Base-by-base conservation (phyloP, 2,329 filamentous ascomycete genomes). In the Escovopsis weberi region DNA sequence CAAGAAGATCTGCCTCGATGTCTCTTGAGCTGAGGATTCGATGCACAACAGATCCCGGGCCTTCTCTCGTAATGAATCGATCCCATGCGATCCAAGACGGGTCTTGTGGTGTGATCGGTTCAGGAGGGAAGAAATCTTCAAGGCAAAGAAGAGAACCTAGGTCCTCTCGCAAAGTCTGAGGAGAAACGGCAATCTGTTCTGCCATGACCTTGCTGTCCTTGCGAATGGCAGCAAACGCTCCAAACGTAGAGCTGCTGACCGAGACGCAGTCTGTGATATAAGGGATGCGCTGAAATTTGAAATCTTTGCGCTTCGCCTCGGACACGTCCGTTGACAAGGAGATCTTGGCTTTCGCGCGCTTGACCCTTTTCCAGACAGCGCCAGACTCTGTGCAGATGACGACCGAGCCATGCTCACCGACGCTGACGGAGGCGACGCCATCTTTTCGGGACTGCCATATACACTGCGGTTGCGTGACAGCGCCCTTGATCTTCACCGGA, bases 311-410 rank as follows among this genome's bases (percentile, higher is more conserved):
- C 52, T 78, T 83, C 32, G 72, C 68, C 19, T 79, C 77, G 1
- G 64, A 60, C 2, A 60, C 60, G 4, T 64, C 66, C 11, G 64
- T 41, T 18, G 62, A 60, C 1, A 67, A 65, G 0, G 75, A 69
- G 50, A 82, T 78, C 53, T 94, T 93, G 40, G 82, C 79, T 49
- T 89, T 94, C 26, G 75, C 71, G 47, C 91, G 76, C 55, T 85
- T 86, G 41, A 91, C 79, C 45, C 89, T 81, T 51, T 80, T 80
- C 89, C 89, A 98, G 0, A 95, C 89, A 39, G 85, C 89, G 2
- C 91, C 91, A 36, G 87, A 89, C 46, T 87, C 75, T 0, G 91
- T 98, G 50, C 86, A 89, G 48, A 98, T 78, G 43, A 98, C 93
- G 50, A 98, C 85, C 0, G 88, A 94, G 2, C 88, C 91, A 59